Evolutionary conservation across 2,329 filamentous ascomycete genomes (phyloP).

Genomic region (Hirsutella minnesotensis): DNA sequence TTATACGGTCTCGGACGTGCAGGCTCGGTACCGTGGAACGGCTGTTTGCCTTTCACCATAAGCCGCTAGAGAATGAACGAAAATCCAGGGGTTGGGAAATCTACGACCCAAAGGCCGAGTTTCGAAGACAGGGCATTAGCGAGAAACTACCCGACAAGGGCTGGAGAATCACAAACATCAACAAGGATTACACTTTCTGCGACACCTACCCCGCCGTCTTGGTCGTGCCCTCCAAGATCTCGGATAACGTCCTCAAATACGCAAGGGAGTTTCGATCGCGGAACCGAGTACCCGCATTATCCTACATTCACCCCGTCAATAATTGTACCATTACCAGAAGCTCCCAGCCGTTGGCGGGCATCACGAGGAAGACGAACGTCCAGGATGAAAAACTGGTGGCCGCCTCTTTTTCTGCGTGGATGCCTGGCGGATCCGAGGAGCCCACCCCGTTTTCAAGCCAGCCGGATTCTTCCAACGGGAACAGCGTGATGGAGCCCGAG

Average conservation of each 20-base stretch:
- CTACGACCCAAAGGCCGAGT: conserved; percentile 80
- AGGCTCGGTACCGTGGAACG: conserved; percentile 75
- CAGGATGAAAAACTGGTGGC: conserved; percentile 92
- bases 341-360: conserved; percentile 80
- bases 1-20: conserved; percentile 69
- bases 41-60: conserved; percentile 82
- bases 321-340: conserved; percentile 94
- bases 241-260: conserved; percentile 95
- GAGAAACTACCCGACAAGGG: conserved; percentile 64
- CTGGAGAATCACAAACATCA: conserved; percentile 87
- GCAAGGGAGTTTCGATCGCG: conserved; percentile 82
- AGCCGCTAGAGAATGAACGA: conserved; percentile 60
- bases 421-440: conserved; percentile 20
- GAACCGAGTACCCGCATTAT: conserved; percentile 75
- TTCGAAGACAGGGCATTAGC: conserved; percentile 75
- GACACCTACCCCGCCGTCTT: conserved; percentile 83
- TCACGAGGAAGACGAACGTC: conserved; percentile 78
- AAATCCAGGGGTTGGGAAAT: conserved; percentile 69
- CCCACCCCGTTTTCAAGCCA: conserved; percentile 31
- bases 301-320: conserved; percentile 92
- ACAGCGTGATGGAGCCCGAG: conserved; percentile 31
- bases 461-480: conserved; percentile 29
- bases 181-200: conserved; percentile 80
- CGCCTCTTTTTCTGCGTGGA: conserved; percentile 61
- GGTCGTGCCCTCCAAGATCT: conserved; percentile 77